These are phyloP conservation scores for Decorospora gaudefroyi DNA, from an alignment of 2,329 filamentous ascomycete genomes.

Conservation along the genomic window DNA sequence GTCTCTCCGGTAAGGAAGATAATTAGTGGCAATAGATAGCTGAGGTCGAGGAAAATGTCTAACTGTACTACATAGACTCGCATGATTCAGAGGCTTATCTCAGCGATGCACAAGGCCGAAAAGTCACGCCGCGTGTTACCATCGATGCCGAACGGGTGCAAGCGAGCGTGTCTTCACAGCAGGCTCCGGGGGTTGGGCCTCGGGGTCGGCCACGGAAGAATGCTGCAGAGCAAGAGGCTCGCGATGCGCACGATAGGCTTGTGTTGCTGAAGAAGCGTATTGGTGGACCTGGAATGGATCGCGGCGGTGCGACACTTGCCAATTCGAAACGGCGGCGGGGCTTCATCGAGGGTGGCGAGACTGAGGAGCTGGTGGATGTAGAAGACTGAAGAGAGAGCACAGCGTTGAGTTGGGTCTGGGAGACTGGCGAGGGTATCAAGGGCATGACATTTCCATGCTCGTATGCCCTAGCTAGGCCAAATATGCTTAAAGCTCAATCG, in stretches of 20 bases:
- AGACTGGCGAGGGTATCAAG: neutral
- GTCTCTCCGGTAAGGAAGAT: constrained; percentile 59
- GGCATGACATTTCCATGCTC: neutral
- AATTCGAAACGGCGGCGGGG: constrained; percentile 57
- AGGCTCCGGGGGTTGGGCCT: constrained; percentile 34
- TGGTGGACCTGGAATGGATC: constrained; percentile 58
- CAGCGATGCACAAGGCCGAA: constrained; percentile 53
- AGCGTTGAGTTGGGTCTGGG: neutral
- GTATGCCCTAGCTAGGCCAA: neutral
- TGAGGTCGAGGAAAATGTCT: constrained; percentile 17
- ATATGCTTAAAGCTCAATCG: neutral
- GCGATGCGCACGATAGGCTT: constrained; percentile 52
- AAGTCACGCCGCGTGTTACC: constrained; percentile 53
- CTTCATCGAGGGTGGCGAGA: constrained; percentile 57
- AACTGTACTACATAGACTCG: constrained; percentile 36
- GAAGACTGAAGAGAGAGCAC: constrained; percentile 25
- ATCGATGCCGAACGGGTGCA: constrained; percentile 25
- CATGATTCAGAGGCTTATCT: constrained; percentile 55
- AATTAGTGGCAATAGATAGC: constrained; percentile 5
- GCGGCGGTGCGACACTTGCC: constrained; percentile 58
- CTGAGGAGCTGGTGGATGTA: constrained; percentile 49
- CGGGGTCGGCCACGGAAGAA: constrained; percentile 39
- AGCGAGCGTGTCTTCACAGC: constrained; percentile 3
- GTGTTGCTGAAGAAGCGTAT: constrained; percentile 56
- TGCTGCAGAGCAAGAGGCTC: constrained; percentile 52